Evolutionary conservation across 495 filamentous ascomycete genomes (phyloP), one percentile per base, ranked within the genome.

Genomic region (Neurospora sp.): DNA sequence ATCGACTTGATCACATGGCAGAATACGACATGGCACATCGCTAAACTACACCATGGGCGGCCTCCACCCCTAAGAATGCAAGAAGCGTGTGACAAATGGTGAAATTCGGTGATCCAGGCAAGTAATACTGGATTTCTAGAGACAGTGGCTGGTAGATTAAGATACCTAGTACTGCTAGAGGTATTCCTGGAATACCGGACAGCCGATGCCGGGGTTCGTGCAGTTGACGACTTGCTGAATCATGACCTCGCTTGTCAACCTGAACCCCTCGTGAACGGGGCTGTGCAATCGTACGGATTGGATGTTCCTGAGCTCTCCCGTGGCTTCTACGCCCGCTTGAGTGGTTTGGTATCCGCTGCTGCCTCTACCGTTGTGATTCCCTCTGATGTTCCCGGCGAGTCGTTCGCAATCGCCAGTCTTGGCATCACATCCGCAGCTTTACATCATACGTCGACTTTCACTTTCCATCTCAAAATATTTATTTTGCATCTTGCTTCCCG

Each of bases 251-350:
- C 42, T 46, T 66, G 53, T 27, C 27, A 66, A 66, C 22, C 27
- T 5, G 53, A 35, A 66, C 53, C 53, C 53, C 53, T 35, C 53
- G 35, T 22, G 14, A 69, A 70, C 3, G 71, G 39, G 71, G 71
- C 71, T 72, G 71, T 72, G 71, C 71, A 42, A 44, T 69, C 8
- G 71, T 16, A 27, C 2, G 71, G 71, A 22, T 31, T 12, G 22
- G n/a, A 38, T 16, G 71, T 14, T 27, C 39, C 71, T 14, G 18
- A 70, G 31, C 40, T 69, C 68, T 59, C 53, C 53, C 38, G 39
- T 72, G 20, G 27, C 31, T 71, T 71, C 27, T 31, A 16, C 6
- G 53, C 14, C 5, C 27, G 53, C 27, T 61, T 35, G 22, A 31
- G 22, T 61, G 12, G 53, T 61, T 61, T 35, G 53, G 53, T 16